A percentile compares a stretch with the other conserved stretches of the same genome.
These are phyloP conservation scores for Patellaria atrata DNA, from an alignment of 495 filamentous ascomycete genomes.

Conservation along the genomic window DNA sequence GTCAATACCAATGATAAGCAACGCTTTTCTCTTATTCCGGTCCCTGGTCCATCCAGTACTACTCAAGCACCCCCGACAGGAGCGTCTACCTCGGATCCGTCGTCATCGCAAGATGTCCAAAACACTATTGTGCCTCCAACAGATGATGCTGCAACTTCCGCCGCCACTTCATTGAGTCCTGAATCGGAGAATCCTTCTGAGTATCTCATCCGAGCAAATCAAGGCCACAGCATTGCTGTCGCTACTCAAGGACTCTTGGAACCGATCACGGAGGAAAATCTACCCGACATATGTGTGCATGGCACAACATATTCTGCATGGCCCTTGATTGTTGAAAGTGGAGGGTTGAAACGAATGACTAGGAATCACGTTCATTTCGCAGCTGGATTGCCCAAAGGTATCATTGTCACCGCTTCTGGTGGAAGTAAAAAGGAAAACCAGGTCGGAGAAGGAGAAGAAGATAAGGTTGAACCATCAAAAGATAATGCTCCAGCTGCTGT, in stretches of 20 bases:
- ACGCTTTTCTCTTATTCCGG: conserved; percentile 57
- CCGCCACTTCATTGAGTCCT: conserved; percentile 5
- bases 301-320: conserved; percentile 74
- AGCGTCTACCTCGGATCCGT: conserved; percentile 20
- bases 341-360: conserved; percentile 66
- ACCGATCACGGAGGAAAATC: conserved; percentile 41
- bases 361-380: conserved; percentile 82
- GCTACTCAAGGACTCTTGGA: conserved; percentile 52
- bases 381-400: conserved; percentile 42
- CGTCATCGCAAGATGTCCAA: neutral
- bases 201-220: conserved; percentile 86
- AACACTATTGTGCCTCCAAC: neutral
- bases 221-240: conserved; percentile 70
- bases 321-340: conserved; percentile 51
- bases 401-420: conserved; percentile 19
- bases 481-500: conserved; percentile 31
- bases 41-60: conserved; percentile 22
- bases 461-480: conserved; percentile 2
- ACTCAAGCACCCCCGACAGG: conserved; percentile 19
- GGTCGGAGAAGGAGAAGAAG: conserved; percentile 3
- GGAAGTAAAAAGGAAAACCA: conserved; percentile 2
- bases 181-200: conserved; percentile 37
- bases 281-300: conserved; percentile 61
- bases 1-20: conserved; percentile 77
- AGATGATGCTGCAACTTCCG: conserved; percentile 6